phyloP scores from a whole-genome alignment of 2,329 filamentous ascomycete species.

The Camillea tinctor region DNA sequence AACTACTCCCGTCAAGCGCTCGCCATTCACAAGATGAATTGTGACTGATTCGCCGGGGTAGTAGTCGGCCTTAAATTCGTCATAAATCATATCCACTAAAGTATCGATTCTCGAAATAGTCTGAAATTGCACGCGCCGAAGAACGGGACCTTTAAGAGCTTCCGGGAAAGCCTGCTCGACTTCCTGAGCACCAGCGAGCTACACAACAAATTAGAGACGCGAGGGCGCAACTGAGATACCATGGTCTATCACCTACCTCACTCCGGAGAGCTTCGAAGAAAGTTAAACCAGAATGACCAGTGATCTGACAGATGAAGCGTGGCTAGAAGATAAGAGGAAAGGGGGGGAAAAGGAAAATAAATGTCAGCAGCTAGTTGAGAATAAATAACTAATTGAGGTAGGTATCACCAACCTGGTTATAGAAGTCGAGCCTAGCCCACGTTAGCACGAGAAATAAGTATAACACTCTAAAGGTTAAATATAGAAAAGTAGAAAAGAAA shows the following conservation, averaged over 20 bases:
- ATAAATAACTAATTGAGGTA: background rate
- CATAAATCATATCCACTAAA: slow-evolving; percentile 64
- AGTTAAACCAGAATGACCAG: slow-evolving; percentile 83
- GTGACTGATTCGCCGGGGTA: slow-evolving; percentile 85
- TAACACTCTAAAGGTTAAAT: no score
- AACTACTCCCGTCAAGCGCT: slow-evolving; percentile 70
- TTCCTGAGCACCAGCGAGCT: slow-evolving; percentile 79
- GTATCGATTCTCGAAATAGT: slow-evolving; percentile 87
- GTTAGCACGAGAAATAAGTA: slow-evolving; percentile 29
- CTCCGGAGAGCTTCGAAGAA: slow-evolving; percentile 92
- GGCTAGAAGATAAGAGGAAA: slow-evolving; percentile 50
- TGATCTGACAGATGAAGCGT: slow-evolving; percentile 93
- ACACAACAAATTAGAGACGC: slow-evolving; percentile 21
- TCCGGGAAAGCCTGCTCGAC: slow-evolving; percentile 92
- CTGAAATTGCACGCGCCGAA: slow-evolving; percentile 89
- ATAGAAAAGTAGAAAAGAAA: background rate
- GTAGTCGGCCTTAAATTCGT: slow-evolving; percentile 85
- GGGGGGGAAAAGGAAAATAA: no score
- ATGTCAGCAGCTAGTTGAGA: slow-evolving; percentile 8
- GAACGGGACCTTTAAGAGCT: slow-evolving; percentile 82
- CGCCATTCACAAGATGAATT: slow-evolving; percentile 67
- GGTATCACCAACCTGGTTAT: slow-evolving; percentile 71
- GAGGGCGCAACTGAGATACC: slow-evolving; percentile 1
- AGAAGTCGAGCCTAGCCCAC: slow-evolving; percentile 77
- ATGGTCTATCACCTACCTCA: slow-evolving; percentile 62